Base-by-base conservation (phyloP, 1,284 basidiomycete genomes). In the Malassezia psittaci region DNA sequence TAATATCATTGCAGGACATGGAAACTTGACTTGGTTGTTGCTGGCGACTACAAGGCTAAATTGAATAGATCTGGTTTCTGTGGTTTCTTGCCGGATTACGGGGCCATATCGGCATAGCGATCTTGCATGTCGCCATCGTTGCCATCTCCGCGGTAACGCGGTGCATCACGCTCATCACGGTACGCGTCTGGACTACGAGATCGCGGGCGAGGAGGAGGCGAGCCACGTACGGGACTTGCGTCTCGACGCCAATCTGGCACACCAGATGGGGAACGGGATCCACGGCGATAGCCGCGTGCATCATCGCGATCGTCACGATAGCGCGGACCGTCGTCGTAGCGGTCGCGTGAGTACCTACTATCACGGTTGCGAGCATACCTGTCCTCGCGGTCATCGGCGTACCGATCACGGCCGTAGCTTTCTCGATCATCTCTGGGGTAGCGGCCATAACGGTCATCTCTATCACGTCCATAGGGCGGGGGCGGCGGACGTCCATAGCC, bases 151-250 rank as follows among this genome's bases (percentile, higher is more conserved):
- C 51, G 51, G 41, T 46, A 33, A 21, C 21, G 39, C 40, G 19
- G 21, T 1, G 9, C 21, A 29, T 43, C 24, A 12, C 24, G 38
- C 36, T 39, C 18, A 38, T 49, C 46, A 16, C 53, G 53, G 32
- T 35, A 42, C 11, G 32, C 32, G 10, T 24, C 37, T 15, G 52
- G 52, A 21, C 45, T 48, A 32, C 52, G 52, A 21, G 45, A 54
- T 45, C 46, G 51, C 13, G 33, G n/a, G n/a, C 51, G 51, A 9
- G 51, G 43, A 32, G 49, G 49, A 8, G 43, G 21, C 21, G 43
- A 45, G 16, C 43, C 43, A 45, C 45, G 45, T 24, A 37, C 34
- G 13, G 45, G 45, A 29, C 45, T 47, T 15, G 45, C 45, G 21
- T 24, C 34, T 15, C 45, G 45, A 15, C 45, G 45, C 45, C 45